phyloP scores from a whole-genome alignment of 768 basidiomycete genomes.

The Auriscalpium microsporum region DNA sequence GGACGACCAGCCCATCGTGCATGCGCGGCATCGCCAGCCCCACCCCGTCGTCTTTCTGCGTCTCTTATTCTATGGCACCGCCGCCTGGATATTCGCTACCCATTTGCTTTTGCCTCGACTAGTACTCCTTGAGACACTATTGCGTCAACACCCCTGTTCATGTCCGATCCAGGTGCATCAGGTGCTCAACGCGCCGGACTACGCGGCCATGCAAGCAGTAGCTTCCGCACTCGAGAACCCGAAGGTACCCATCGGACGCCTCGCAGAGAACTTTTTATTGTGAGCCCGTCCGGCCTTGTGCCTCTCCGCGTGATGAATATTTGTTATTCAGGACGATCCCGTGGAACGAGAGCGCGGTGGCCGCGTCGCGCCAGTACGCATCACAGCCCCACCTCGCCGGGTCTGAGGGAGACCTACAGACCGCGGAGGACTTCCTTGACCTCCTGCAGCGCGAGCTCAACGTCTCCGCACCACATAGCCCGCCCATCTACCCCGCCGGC shows the following conservation, averaged over 20 bases:
- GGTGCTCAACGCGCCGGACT: no score
- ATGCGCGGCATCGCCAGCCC: no score
- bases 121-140: no score
- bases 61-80: no score
- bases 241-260: slow-evolving; percentile 21
- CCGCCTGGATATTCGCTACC: no score
- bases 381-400: slow-evolving; percentile 57
- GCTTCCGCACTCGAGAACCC: slow-evolving; percentile 16
- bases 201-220: no score
- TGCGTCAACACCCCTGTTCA: no score
- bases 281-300: slow-evolving; percentile 17
- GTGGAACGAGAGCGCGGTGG: slow-evolving; percentile 38
- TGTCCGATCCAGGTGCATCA: no score
- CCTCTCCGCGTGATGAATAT: neutral
- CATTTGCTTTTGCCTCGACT: no score
- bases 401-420: slow-evolving; percentile 42
- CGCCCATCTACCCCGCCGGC: slow-evolving; percentile 66
- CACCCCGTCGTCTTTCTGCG: no score
- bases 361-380: slow-evolving; percentile 44
- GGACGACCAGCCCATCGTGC: no score
- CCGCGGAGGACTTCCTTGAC: slow-evolving; percentile 58
- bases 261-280: slow-evolving; percentile 40
- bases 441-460: slow-evolving; percentile 62
- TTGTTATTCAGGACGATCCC: slow-evolving; percentile 37
- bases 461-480: slow-evolving; percentile 30